Percentiles rank a stretch among this genome's conserved stretches.
These are phyloP conservation scores for Martiniozyma asiatica DNA, from an alignment of 1,139 yeast genomes.

Conservation along the genomic window DNA sequence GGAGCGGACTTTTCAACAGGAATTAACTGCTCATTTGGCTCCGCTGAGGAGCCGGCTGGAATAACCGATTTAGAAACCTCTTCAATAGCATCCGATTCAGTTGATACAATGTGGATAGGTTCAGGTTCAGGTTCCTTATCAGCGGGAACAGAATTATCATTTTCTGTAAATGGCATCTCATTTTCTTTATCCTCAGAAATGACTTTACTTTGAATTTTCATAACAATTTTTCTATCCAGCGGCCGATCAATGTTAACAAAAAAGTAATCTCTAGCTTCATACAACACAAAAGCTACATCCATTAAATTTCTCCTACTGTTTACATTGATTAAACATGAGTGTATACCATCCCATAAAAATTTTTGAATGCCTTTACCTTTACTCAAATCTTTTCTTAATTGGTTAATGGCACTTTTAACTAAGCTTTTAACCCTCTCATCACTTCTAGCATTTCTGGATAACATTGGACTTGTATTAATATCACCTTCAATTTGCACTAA, in stretches of 20 bases:
- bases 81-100: no score
- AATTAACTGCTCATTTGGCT: no score
- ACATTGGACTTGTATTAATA: slow-evolving; percentile 23
- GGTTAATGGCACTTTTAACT: slow-evolving; percentile 50
- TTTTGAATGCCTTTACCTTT: slow-evolving; percentile 49
- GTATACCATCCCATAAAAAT: slow-evolving; percentile 62
- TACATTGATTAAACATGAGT: slow-evolving; percentile 46
- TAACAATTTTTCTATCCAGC: slow-evolving; percentile 51
- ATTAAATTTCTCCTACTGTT: slow-evolving; percentile 53
- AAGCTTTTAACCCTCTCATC: slow-evolving; percentile 37
- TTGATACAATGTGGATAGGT: no score
- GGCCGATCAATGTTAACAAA: slow-evolving; percentile 57
- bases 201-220: slow-evolving; percentile 31
- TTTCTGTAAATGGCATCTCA: no score
- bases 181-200: no score
- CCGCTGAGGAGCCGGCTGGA: no score
- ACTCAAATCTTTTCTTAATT: slow-evolving; percentile 54
- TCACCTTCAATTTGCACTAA: slow-evolving; percentile 43
- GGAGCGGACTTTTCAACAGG: no score
- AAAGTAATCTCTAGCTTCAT: slow-evolving; percentile 49
- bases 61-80: no score
- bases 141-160: no score
- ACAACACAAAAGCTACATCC: slow-evolving; percentile 54
- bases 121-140: no score
- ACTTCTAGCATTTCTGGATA: slow-evolving; percentile 35